Evolutionary conservation across 139 green algal species (phyloP), one percentile per base, ranked within the genome.

Genomic region (Spirogloea muscicola): DNA sequence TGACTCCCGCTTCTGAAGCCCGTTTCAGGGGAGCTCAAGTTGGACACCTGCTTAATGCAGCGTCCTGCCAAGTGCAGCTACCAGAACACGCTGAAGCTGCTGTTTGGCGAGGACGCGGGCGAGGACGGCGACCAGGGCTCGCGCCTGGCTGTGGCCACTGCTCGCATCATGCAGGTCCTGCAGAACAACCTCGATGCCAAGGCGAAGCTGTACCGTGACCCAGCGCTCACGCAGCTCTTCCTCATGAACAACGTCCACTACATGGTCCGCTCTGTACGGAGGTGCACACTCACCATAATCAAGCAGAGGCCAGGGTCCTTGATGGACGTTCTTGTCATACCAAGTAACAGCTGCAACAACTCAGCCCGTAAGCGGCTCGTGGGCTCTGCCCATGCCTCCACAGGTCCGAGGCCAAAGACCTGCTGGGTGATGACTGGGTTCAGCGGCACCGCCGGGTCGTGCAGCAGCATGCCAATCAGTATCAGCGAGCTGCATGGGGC

Each of bases 181-280:
- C 34, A 70, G 48, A 68, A 57, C 48, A 84, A 79, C 51, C 42
- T 84, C 72, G 74, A 84, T 33, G 73, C 37, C 29, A 84, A 84
- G 43, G 58, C 73, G 7, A 69, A 55, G 71, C 21, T 59, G 39
- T 84, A 82, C 44, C 59, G 74, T 0, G 55, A 82, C 34, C n/a
- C 36, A 9, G 57, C 66, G 62, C 71, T 84, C 36, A 18, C 29
- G 43, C 58, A 84, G 40, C 43, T 84, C 3, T 84, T 84, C 40
- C 72, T 84, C 21, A 83, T 84, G 73, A 84, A 84, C 72, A 84
- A 84, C 66, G 36, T 76, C 0, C 51, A 84, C 72, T 84, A 84
- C 59, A 64, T 84, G 5, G 73, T 83, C 9, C 61, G 74, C 46
- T 58, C 38, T 33, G 40, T 84, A 9, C 34, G 61, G 34, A 83